Evolutionary conservation across 805 yeast genomes (phyloP), one percentile per base, ranked within the genome.

Genomic region (Teunomyces atbi): DNA sequence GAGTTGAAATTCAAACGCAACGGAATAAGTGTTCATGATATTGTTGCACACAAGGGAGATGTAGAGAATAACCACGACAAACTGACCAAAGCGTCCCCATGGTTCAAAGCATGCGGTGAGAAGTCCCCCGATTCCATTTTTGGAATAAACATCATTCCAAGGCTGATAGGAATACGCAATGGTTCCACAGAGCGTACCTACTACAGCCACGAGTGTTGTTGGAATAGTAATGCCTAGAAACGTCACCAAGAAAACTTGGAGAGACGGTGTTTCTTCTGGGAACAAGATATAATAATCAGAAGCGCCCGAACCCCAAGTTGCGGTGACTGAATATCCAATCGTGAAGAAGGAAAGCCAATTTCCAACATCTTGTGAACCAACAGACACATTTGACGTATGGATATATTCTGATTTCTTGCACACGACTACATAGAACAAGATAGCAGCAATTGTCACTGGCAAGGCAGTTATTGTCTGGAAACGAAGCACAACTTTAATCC

Each of bases 51-150:
- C 79, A 51, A 89, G 73, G 12, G 95, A 86, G 19, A 89, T 67
- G 68, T 85, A 82, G 47, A 89, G 69, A 2, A 89, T 66, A 29
- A 84, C 79, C 13, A 86, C 74, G 53, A 88, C 71, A 59, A 89
- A 86, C 64, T 84, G 86, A 7, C 96, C 96, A 48, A 82, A 81
- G 11, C 83, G 86, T 1, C 83, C 85, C 96, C 96, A 89, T 23
- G 82, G 78, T 42, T 54, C 56, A 62, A 86, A 86, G 0, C 87
- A 85, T 21, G 78, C 73, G 51, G 76, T 75, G 36, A 89, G 63
- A 32, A 89, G 65, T 1, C 95, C 96, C 45, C 96, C 96, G 66
- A 86, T 77, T 4, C 95, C 92, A 47, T 73, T 69, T 1, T 56
- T 51, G 2, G 65, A 71, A 60, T 86, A 89, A 2, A 80, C 80